These are phyloP conservation scores for Wickerhamiella infanticola DNA, from an alignment of 1,139 yeast species.

Conservation along the genomic window DNA sequence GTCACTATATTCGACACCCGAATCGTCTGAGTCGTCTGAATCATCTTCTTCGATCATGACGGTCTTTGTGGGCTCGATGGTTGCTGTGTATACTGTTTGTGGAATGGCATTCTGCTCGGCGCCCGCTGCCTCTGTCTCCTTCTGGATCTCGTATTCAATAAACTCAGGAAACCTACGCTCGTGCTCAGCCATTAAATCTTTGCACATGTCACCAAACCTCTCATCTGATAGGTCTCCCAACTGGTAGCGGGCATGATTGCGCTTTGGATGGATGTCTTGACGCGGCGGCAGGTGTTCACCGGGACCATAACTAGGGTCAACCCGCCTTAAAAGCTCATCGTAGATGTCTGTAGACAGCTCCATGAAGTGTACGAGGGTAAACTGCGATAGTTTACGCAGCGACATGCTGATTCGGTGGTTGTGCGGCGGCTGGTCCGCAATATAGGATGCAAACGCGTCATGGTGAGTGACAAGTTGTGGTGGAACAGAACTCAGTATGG, in stretches of 20 bases:
- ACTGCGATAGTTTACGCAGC: slow-evolving; percentile 55
- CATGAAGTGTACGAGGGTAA: slow-evolving; percentile 69
- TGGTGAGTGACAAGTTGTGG: slow-evolving; percentile 10
- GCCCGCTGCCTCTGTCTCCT: neutral
- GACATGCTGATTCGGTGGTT: slow-evolving; percentile 8
- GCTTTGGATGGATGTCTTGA: slow-evolving; percentile 59
- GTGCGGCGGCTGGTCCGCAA: slow-evolving; percentile 5
- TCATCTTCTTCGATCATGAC: slow-evolving; percentile 18
- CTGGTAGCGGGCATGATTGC: slow-evolving; percentile 92
- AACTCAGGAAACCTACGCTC: slow-evolving; percentile 53
- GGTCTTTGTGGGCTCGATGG: slow-evolving; percentile 20
- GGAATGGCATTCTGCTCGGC: slow-evolving; percentile 2
- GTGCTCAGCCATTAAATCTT: slow-evolving; percentile 77
- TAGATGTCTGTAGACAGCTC: slow-evolving; percentile 88
- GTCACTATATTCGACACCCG: neutral
- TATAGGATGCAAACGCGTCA: slow-evolving; percentile 10
- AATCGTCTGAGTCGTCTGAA: slow-evolving; percentile 8
- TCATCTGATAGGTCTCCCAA: slow-evolving; percentile 69
- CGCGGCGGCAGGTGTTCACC: slow-evolving; percentile 18
- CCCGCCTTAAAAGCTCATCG: slow-evolving; percentile 73
- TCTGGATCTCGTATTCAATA: neutral
- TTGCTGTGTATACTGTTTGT: slow-evolving; percentile 11
- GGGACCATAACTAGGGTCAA: slow-evolving; percentile 22
- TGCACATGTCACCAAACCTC: slow-evolving; percentile 77
- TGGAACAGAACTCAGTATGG: slow-evolving; percentile 5